Conservation (phyloP, 225 moss, liverwort and hornwort genomes). For the Asterella californica region DNA sequence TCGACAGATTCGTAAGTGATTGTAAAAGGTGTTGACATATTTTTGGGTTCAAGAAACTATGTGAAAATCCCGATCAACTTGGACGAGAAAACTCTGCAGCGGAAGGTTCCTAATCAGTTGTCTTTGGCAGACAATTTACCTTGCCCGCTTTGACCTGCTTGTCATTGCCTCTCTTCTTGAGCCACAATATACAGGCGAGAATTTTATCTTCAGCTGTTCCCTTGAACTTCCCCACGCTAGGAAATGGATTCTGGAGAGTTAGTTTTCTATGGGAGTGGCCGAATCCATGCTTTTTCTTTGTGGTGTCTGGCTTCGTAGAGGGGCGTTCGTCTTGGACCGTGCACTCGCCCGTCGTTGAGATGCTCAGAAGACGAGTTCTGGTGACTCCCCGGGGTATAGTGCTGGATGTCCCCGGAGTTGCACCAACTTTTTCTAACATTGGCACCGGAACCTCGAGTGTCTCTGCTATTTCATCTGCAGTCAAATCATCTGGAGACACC, state of each 20-base stretch:
- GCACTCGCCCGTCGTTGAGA: constrained; percentile 37
- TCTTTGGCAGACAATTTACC: constrained; percentile 4
- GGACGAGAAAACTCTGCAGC: not conserved
- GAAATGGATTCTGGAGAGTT: constrained; percentile 36
- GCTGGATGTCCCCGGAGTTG: constrained; percentile 25
- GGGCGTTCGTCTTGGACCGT: constrained; percentile 35
- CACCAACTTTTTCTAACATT: constrained; percentile 32
- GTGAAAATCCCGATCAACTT: not conserved
- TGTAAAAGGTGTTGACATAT: not conserved
- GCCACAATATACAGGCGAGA: constrained; percentile 43
- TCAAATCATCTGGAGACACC: not conserved
- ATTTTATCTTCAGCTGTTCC: constrained; percentile 45
- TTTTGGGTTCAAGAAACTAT: not conserved
- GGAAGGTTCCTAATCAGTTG: not conserved
- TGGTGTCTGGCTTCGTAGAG: not conserved
- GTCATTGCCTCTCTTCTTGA: constrained; percentile 39
- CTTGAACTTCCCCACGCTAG: constrained; percentile 40
- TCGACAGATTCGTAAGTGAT: not conserved
- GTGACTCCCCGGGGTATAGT: constrained; percentile 29
- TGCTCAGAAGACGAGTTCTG: constrained; percentile 35
- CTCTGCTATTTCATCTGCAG: constrained; percentile 18
- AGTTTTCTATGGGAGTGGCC: constrained; percentile 12
- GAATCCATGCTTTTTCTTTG: not conserved
- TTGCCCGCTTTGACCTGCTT: constrained; percentile 43
- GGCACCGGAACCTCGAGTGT: constrained; percentile 33